Conservation (phyloP, 2,329 filamentous ascomycete species). For the Aureobasidium sp. region DNA sequence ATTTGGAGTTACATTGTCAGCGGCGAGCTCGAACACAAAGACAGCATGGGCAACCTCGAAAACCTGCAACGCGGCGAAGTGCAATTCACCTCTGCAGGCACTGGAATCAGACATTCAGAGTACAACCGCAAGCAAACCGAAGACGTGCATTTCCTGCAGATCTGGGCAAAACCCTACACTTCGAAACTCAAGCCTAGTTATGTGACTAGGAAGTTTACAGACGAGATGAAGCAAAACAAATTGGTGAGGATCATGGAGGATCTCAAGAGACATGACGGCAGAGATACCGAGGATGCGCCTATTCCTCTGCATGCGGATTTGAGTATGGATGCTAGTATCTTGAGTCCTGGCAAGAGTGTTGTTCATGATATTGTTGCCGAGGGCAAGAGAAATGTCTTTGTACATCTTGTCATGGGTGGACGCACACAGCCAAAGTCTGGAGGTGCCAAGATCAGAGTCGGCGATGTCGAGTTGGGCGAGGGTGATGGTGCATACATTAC, state of each 20-base stretch:
- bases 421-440: constrained; percentile 52
- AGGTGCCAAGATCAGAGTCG: constrained; percentile 59
- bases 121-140: constrained; percentile 65
- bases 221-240: constrained; percentile 60
- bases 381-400: constrained; percentile 61
- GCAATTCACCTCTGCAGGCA: constrained; percentile 84
- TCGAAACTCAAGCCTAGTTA: constrained; percentile 64
- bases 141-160: constrained; percentile 73
- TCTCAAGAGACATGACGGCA: constrained; percentile 53
- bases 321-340: constrained; percentile 70
- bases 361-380: constrained; percentile 63
- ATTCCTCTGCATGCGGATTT: constrained; percentile 82
- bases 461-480: constrained; percentile 61
- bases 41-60: constrained; percentile 63
- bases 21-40: constrained; percentile 79
- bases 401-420: constrained; percentile 66
- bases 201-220: constrained; percentile 63
- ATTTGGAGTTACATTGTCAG: constrained; percentile 84
- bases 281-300: constrained; percentile 57
- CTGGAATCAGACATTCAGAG: constrained; percentile 70
- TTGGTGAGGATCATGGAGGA: constrained; percentile 72
- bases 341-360: constrained; percentile 56
- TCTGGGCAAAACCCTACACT: constrained; percentile 77
- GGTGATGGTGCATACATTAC: constrained; percentile 76
- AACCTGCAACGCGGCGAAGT: constrained; percentile 75